Base-by-base conservation (phyloP, 805 yeast species). In the Saccharomycopsis javanensis region DNA sequence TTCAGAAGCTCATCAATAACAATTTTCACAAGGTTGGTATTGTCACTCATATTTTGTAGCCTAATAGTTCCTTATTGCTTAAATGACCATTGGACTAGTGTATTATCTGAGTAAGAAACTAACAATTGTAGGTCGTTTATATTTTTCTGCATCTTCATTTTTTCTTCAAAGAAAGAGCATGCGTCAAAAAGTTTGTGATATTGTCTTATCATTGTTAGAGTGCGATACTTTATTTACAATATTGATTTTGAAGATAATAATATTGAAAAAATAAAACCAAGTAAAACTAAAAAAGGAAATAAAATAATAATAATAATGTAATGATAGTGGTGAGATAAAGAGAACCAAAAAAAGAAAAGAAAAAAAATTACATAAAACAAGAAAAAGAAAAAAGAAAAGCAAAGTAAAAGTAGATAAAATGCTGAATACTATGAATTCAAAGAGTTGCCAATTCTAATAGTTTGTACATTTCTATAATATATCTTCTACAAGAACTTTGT, bases 1-100 rank as follows among this genome's bases (percentile, higher is more conserved):
- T 30, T 45, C 51, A 38, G 42, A 20, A 59, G 58, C 20, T 54
- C 60, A 4, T 45, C 15, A 7, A 57, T 31, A 25, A 57, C 57
- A 10, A 13, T n/a, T 6, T 18, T 3, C n/a, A 42, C 48, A 4
- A 42, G 23, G 5, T 42, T 42, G n/a, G 28, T 11, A 42, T 42
- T n/a, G 11, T 42, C 48, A 42, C 28, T 20, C 48, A 42, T 42
- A 11, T 4, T 20, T 6, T 13, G 23, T 42, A 13, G 23, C 15
- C 18, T 20, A 8, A 4, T 31, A 11, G 10, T 7, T 15, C 4
- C 35, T 31, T 5, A 7, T 7, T 31, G 13, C 13, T 31, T 31
- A 15, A 31, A 11, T 31, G 13, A 31, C 11, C 3, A 31, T n/a
- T n/a, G n/a, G n/a, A n/a, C n/a, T n/a, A n/a, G n/a, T n/a, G n/a